Base-by-base conservation (phyloP, 2,329 filamentous ascomycete genomes). In the Chaetomium olivaceum region DNA sequence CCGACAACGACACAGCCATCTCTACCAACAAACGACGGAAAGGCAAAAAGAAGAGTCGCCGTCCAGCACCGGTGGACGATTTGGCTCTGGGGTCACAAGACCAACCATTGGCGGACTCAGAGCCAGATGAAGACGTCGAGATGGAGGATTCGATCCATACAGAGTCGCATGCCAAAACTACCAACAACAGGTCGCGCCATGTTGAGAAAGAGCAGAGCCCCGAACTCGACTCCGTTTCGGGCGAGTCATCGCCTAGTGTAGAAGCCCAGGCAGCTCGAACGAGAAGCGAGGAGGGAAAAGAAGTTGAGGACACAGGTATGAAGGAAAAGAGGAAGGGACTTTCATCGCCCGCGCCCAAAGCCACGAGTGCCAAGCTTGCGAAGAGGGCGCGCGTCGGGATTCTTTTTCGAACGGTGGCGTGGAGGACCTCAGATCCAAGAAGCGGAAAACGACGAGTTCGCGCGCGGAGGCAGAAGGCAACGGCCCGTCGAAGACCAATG, bases 211-310 rank as follows among this genome's bases (percentile, higher is more conserved):
- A 29, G 23, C 51, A 29, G 14, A 54, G 27, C 51, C 25, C 19
- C n/a, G 55, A 62, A 27, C 27, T 46, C 14, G 39, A 21, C 55
- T 12, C 25, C n/a, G 27, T 9, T 2, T 8, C n/a, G 33, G 19
- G 27, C 0, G 25, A 59, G n/a, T 12, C 48, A 4, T 67, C 64
- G 1, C 67, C 67, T 4, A 65, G 56, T 25, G 46, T 62, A 2
- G 57, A 57, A 25, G 65, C 65, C 8, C 19, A 69, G 23, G 58
- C 64, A 0, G 11, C 64, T 14, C 62, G 67, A 6, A 54, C 46
- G 4, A 61, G 27, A 50, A 59, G 57, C 39, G 62, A 65, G 6
- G 60, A 52, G 57, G 39, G 60, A 14, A 12, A 36, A 25, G 60
- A 5, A n/a, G 33, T 2, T 9, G 55, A 39, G 23, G 25, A 46